Percentiles rank a stretch among this genome's conserved stretches.
Evolutionary conservation across 2,329 filamentous ascomycete species (phyloP).

Genomic region (Colletotrichum sp.): DNA sequence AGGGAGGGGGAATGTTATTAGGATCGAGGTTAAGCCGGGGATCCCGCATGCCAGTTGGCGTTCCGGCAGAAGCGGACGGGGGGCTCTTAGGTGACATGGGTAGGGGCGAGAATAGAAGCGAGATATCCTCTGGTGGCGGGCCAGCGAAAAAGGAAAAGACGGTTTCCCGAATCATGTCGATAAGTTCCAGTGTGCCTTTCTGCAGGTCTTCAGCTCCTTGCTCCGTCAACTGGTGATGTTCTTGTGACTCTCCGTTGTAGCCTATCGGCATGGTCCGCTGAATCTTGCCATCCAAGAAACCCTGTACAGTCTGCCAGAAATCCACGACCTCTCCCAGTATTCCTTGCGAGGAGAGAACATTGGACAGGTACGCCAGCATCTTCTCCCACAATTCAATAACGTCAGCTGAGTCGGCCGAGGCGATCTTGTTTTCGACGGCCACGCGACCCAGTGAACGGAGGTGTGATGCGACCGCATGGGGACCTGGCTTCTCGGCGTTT

Average conservation of each 20-base stretch:
- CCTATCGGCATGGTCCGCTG: conserved; percentile 81
- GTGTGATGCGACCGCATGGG: conserved; percentile 74
- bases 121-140: conserved; percentile 89
- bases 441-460: conserved; percentile 76
- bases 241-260: conserved; percentile 79
- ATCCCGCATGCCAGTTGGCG: conserved; percentile 65
- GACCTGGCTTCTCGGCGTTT: conserved; percentile 72
- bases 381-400: conserved; percentile 94
- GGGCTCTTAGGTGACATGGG: conserved; percentile 74
- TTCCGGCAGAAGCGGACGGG: conserved; percentile 49
- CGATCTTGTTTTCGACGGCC: conserved; percentile 62
- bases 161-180: conserved; percentile 81
- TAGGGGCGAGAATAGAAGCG: conserved; percentile 82
- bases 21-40: conserved; percentile 82
- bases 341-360: conserved; percentile 78
- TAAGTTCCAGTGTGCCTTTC: conserved; percentile 80
- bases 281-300: conserved; percentile 86
- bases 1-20: conserved; percentile 76
- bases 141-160: conserved; percentile 85
- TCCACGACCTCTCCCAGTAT: conserved; percentile 88
- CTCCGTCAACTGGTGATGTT: conserved; percentile 80
- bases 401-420: conserved; percentile 77
- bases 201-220: conserved; percentile 75
- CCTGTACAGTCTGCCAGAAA: conserved; percentile 91
- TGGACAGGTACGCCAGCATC: conserved; percentile 74